phyloP scores from a whole-genome alignment of 2,329 filamentous ascomycete species.

The Pseudofabraea citricarpa region DNA sequence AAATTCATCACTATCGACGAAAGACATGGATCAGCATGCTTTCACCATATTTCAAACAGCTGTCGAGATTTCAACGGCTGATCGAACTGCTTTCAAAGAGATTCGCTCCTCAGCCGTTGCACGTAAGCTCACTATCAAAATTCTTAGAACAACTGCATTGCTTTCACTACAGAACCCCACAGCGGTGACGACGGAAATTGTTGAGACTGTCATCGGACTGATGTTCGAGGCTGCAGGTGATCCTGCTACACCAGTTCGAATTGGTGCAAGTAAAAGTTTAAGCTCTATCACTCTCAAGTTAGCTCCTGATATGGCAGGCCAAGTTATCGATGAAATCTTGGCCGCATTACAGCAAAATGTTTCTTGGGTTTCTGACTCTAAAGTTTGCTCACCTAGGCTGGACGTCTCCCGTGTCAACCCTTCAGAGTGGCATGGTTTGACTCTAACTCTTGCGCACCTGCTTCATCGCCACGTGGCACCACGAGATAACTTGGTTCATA shows the following conservation, averaged over 20 bases:
- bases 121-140: constrained; percentile 78
- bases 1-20: constrained; percentile 63
- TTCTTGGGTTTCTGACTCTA: constrained; percentile 37
- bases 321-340: constrained; percentile 84
- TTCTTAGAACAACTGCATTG: constrained; percentile 69
- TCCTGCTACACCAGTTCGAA: constrained; percentile 83
- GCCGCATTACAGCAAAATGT: constrained; percentile 60
- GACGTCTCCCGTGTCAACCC: constrained; percentile 75
- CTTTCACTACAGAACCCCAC: constrained; percentile 38
- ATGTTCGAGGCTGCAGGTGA: constrained; percentile 76
- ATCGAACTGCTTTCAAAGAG: constrained; percentile 41
- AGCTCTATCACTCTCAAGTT: constrained; percentile 82
- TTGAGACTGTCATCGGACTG: constrained; percentile 80
- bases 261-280: constrained; percentile 88
- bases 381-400: constrained; percentile 16
- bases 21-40: constrained; percentile 67
- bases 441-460: constrained; percentile 80
- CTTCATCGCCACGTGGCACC: constrained; percentile 82
- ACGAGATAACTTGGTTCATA: constrained; percentile 61
- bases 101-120: constrained; percentile 72
- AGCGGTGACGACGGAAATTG: constrained; percentile 39
- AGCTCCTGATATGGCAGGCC: constrained; percentile 72
- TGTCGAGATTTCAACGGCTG: constrained; percentile 50
- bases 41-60: constrained; percentile 60
- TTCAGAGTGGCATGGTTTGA: constrained; percentile 87